Base-by-base conservation (phyloP, 305 asterid species). In the Plantago lanceolata region DNA sequence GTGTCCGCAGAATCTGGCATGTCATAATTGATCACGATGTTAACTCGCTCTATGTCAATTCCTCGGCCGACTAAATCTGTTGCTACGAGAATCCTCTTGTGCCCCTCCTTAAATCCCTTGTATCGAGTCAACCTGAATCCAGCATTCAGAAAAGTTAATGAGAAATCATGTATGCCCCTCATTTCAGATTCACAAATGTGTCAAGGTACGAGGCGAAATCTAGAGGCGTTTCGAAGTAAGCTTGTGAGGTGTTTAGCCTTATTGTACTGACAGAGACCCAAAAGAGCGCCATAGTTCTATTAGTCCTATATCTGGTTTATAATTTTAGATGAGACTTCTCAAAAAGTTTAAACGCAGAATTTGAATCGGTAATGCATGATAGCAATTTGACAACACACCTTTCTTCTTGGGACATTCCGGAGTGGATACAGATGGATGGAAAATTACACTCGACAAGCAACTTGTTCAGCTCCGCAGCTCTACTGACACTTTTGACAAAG, bases 391-490 rank as follows among this genome's bases (percentile, higher is more conserved):
- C 3, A 54, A 24, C 81, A 8, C 15, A 85, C 95, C 97, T 89
- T 71, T 89, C 96, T 74, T 89, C 95, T 67, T 89, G 96, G 55
- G 95, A 77, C 96, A 89, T 89, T 77, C 96, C 96, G 69, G 96
- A 89, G 75, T 89, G 96, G 67, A 89, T 89, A 79, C 96, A 89
- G 49, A 89, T 89, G 45, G 95, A 86, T 15, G 96, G 96, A 48
- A 89, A 87, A 61, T 89, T 87, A 47, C 97, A 89, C 78, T 89
- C 97, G 43, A 81, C 85, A n/a, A 89, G 95, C 61, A 89, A 76
- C 84, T 87, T 89, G 67, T 89, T 87, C 66, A 89, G 82, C 83
- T 89, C 95, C 0, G 95, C 94, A 6, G 97, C 94, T 61, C 97
- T 76, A 55, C 26, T 87, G 52, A 89, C 95, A 29, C 97, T 87